phyloP scores from a whole-genome alignment of 768 basidiomycete genomes.

The Lactarius tabidus region DNA sequence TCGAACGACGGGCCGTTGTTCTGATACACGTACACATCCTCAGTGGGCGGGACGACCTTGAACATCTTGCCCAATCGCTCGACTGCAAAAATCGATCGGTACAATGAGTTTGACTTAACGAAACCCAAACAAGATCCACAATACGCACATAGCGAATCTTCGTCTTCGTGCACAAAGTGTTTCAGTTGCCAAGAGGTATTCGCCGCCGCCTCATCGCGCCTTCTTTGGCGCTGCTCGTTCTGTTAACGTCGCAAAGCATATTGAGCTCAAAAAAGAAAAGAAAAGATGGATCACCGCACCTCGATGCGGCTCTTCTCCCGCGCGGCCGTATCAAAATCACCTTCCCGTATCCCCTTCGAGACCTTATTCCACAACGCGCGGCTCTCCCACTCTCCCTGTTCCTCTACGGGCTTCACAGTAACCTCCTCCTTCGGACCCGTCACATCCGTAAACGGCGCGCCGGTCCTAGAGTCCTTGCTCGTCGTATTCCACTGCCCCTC shows the following conservation, averaged over 20 bases:
- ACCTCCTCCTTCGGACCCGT: conserved; percentile 72
- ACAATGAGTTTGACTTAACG: no score
- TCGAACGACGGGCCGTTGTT: conserved; percentile 42
- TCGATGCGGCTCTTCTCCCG: conserved; percentile 88
- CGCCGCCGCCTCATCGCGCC: conserved; percentile 76
- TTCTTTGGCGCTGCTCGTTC: conserved; percentile 89
- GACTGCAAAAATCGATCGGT: conserved; percentile 39
- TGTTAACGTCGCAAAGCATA: conserved; percentile 33
- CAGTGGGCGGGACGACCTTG: conserved; percentile 61
- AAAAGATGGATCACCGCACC: conserved; percentile 42
- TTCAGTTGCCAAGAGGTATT: conserved; percentile 69
- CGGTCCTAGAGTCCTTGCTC: conserved; percentile 49
- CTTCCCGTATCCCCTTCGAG: conserved; percentile 84
- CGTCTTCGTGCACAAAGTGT: conserved; percentile 69
- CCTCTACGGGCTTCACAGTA: conserved; percentile 51
- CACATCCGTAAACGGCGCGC: conserved; percentile 71
- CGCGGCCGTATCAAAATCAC: conserved; percentile 89
- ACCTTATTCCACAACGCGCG: conserved; percentile 81
- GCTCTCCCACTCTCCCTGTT: conserved; percentile 82
- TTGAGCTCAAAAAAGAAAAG: neutral
- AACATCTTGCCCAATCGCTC: conserved; percentile 59
- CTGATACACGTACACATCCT: conserved; percentile 73
- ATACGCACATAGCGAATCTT: conserved; percentile 67
- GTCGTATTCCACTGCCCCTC: conserved; percentile 81
- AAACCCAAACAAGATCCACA: no score